Evolutionary conservation across 2,329 filamentous ascomycete genomes (phyloP).

Genomic region (Fusarium sp.): DNA sequence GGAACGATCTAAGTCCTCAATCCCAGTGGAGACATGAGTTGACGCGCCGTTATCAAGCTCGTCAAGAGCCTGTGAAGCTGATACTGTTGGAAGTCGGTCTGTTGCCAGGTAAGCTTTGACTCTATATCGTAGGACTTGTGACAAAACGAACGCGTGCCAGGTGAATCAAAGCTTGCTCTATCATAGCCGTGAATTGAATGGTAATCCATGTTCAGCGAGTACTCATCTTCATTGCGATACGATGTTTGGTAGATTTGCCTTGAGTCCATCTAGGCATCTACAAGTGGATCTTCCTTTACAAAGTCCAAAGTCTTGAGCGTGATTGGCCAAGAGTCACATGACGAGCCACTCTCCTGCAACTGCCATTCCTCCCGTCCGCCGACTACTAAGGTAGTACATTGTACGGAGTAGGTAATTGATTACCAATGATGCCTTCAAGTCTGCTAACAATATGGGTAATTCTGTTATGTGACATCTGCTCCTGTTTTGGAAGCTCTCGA

Average conservation of each 20-base stretch:
- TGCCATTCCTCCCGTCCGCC: too few species aligned
- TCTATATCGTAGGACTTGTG: neutral
- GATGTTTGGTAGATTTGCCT: constrained; percentile 22
- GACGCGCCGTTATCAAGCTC: constrained; percentile 62
- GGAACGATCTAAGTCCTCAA: constrained; percentile 61
- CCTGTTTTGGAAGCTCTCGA: neutral
- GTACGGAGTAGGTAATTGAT: neutral
- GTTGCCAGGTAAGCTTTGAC: constrained; percentile 22
- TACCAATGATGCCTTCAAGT: neutral
- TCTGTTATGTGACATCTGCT: neutral
- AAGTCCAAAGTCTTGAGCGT: neutral
- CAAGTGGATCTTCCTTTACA: constrained; percentile 22
- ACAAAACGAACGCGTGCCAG: constrained; percentile 59
- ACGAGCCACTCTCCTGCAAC: neutral
- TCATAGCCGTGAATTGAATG: constrained; percentile 68
- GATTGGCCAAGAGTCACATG: constrained; percentile 32
- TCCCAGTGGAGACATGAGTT: constrained; percentile 64
- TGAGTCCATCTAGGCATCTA: constrained; percentile 7
- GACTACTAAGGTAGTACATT: neutral
- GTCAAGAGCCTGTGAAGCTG: constrained; percentile 76
- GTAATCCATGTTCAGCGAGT: constrained; percentile 61
- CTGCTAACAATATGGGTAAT: neutral
- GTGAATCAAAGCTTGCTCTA: constrained; percentile 67
- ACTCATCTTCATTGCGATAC: constrained; percentile 38
- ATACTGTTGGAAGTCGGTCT: constrained; percentile 82